phyloP scores from a whole-genome alignment of 2,329 filamentous ascomycete species.

The Talaromyces sp. region DNA sequence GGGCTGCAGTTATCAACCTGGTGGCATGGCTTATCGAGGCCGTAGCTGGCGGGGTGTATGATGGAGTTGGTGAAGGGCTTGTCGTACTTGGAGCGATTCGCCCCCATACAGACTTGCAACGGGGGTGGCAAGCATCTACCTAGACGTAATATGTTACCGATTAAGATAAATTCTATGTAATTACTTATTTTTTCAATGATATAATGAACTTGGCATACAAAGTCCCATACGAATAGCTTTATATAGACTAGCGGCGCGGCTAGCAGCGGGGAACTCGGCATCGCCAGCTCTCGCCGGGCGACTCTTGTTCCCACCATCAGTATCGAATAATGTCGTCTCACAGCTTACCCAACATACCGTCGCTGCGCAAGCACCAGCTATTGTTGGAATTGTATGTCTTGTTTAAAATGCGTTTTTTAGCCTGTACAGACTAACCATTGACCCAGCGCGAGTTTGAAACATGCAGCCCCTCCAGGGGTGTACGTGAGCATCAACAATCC shows the following conservation, averaged over 20 bases:
- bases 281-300: background rate
- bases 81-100: slow-evolving; percentile 36
- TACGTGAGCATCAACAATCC: slow-evolving; percentile 81
- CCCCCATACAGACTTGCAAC: slow-evolving; percentile 14
- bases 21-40: slow-evolving; percentile 60
- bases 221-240: background rate
- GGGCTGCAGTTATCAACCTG: slow-evolving; percentile 52
- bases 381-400: slow-evolving; percentile 73
- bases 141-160: background rate
- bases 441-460: slow-evolving; percentile 73
- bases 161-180: background rate
- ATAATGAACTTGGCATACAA: background rate
- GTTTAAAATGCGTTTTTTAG: background rate
- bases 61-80: slow-evolving; percentile 57
- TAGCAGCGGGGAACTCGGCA: background rate
- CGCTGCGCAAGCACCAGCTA: slow-evolving; percentile 69
- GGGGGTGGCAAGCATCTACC: background rate
- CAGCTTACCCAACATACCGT: slow-evolving; percentile 38
- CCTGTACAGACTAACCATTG: slow-evolving; percentile 1
- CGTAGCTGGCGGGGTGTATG: slow-evolving; percentile 62
- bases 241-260: background rate
- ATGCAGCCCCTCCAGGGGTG: slow-evolving; percentile 77
- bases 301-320: background rate
- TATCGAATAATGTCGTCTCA: slow-evolving; percentile 28
- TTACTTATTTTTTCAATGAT: background rate